phyloP scores from a whole-genome alignment of 257 asterid species.

The Nicotiana paniculata region DNA sequence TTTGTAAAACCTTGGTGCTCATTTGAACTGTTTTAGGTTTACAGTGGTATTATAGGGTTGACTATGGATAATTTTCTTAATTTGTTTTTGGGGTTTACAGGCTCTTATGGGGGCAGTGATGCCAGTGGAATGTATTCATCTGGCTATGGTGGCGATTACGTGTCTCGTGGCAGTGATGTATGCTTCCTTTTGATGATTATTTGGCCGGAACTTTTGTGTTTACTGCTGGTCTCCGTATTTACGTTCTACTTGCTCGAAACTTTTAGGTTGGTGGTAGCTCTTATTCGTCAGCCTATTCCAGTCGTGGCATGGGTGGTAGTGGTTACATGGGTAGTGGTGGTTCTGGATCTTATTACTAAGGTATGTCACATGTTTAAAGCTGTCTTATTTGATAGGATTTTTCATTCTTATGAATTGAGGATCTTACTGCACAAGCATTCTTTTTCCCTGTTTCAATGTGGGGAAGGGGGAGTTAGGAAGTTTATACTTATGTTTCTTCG shows the following conservation, averaged over 20 bases:
- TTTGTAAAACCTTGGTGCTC: background rate
- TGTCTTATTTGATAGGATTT: background rate
- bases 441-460: background rate
- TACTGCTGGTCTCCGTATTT: constrained; percentile 1
- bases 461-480: background rate
- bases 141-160: constrained; percentile 67
- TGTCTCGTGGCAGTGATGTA: constrained; percentile 81
- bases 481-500: background rate
- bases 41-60: background rate
- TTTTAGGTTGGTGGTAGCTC: constrained; percentile 82
- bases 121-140: constrained; percentile 83
- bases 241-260: background rate
- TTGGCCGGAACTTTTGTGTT: background rate
- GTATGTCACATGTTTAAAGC: constrained; percentile 11
- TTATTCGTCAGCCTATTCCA: constrained; percentile 71
- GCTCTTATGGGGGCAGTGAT: constrained; percentile 73
- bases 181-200: constrained; percentile 2
- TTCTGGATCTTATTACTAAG: constrained; percentile 88
- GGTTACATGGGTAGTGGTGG: constrained; percentile 79
- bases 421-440: background rate
- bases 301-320: constrained; percentile 69
- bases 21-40: background rate
- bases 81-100: constrained; percentile 29
- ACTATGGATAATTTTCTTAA: background rate
- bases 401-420: background rate